These are phyloP conservation scores for Skeletonema menzelii DNA, from an alignment of 108 stramenopile species.

Conservation along the genomic window DNA sequence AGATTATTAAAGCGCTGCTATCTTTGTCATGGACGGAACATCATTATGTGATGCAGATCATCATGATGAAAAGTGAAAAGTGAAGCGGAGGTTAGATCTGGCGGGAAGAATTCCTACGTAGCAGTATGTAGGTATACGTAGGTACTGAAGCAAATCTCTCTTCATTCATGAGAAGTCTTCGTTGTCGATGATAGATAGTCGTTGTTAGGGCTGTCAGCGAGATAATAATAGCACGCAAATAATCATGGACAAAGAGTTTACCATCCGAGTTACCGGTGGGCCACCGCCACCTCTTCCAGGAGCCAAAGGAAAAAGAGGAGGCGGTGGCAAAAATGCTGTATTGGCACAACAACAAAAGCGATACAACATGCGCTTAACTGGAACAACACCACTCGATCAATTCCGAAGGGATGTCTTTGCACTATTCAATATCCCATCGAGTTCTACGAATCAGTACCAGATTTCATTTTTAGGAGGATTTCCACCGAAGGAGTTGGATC, in stretches of 20 bases:
- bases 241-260: conserved; percentile 33
- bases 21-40: too few species aligned
- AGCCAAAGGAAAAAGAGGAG: background rate
- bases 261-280: conserved; percentile 36
- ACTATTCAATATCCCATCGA: conserved; percentile 21
- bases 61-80: too few species aligned
- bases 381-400: conserved; percentile 19
- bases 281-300: conserved; percentile 18
- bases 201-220: too few species aligned
- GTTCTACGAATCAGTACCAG: background rate
- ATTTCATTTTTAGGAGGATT: conserved; percentile 49
- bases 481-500: conserved; percentile 52
- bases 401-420: conserved; percentile 23
- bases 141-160: too few species aligned
- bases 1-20: too few species aligned
- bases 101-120: background rate
- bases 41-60: too few species aligned
- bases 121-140: too few species aligned
- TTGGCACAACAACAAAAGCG: conserved; percentile 9
- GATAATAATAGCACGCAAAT: background rate
- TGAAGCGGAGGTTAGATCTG: background rate
- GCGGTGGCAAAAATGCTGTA: background rate
- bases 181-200: too few species aligned
- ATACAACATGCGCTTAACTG: conserved; percentile 29
- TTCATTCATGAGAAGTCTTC: too few species aligned